These are phyloP conservation scores for Arabidopsis lyrata DNA, from an alignment of 441 rosid species.

Conservation along the genomic window DNA sequence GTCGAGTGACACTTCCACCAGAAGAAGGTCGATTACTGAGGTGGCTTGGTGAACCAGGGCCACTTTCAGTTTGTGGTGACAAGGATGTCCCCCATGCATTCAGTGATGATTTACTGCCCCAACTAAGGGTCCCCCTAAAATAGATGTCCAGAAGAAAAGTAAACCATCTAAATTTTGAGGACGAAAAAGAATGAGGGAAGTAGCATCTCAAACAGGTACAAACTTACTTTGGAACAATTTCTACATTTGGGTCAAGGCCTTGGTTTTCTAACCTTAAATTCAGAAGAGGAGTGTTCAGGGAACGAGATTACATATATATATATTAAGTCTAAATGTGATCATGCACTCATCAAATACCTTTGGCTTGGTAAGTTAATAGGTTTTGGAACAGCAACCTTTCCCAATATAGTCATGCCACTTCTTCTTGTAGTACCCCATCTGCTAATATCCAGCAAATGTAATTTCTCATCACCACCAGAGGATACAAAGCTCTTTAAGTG, in stretches of 20 bases:
- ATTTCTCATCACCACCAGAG: slow-evolving; percentile 14
- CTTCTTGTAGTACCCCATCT: slow-evolving; percentile 92
- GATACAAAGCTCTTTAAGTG: slow-evolving; percentile 6
- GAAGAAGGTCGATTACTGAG: slow-evolving; percentile 95
- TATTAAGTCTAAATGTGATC: slow-evolving; percentile 6
- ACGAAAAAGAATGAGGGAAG: slow-evolving; percentile 1
- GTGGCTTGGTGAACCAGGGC: slow-evolving; percentile 82
- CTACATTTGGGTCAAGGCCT: slow-evolving; percentile 95
- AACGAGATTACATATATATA: slow-evolving; percentile 16
- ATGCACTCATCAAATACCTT: slow-evolving; percentile 58
- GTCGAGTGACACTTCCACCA: slow-evolving; percentile 91
- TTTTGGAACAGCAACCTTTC: slow-evolving; percentile 97
- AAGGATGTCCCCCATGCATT: slow-evolving; percentile 90
- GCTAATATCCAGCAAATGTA: slow-evolving; percentile 41
- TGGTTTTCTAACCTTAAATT: slow-evolving; percentile 85
- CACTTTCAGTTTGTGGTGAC: slow-evolving; percentile 79
- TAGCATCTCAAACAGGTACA: slow-evolving; percentile 11
- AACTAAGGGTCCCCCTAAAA: slow-evolving; percentile 90
- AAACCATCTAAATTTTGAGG: background rate
- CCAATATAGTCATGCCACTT: slow-evolving; percentile 91
- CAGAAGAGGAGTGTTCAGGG: slow-evolving; percentile 15
- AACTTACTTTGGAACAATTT: slow-evolving; percentile 99
- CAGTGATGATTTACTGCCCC: slow-evolving; percentile 90
- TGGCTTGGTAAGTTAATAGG: slow-evolving; percentile 99
- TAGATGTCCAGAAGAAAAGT: slow-evolving; percentile 21